Percentiles rank a stretch among this genome's conserved stretches.
These are phyloP conservation scores for Echites panduratus DNA, from an alignment of 257 asterid species.

Conservation along the genomic window DNA sequence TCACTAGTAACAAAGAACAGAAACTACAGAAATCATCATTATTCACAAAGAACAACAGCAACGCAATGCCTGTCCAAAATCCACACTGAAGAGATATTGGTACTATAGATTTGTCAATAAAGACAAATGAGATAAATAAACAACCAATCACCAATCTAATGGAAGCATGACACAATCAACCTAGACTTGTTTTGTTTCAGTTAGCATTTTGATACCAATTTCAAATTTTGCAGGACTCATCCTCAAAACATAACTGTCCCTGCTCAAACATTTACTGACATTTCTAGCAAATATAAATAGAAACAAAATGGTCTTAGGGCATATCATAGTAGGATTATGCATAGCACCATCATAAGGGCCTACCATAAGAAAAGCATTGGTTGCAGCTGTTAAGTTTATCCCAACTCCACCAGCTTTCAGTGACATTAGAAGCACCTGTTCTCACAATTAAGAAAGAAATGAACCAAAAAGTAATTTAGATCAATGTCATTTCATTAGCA, in stretches of 20 bases:
- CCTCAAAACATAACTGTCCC: not conserved
- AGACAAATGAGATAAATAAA: not conserved
- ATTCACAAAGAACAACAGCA: not conserved
- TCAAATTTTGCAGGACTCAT: not conserved
- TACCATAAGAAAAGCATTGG: constrained; percentile 93
- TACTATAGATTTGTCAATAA: not conserved
- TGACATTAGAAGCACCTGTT: constrained; percentile 88
- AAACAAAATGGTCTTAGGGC: not conserved
- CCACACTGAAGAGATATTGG: not conserved
- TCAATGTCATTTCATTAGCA: not conserved
- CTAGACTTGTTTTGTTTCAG: not conserved
- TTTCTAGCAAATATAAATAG: not conserved
- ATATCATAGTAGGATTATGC: too few relatives aligned
- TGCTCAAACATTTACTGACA: not conserved
- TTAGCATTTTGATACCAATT: too few relatives aligned
- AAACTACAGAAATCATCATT: not conserved
- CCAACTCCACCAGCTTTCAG: constrained; percentile 99
- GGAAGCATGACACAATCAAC: not conserved
- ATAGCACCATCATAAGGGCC: not conserved
- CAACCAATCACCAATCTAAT: not conserved
- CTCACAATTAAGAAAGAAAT: constrained; percentile 10
- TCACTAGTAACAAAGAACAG: not conserved
- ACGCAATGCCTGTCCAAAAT: not conserved
- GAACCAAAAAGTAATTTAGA: not conserved
- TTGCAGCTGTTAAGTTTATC: constrained; percentile 89